Evolutionary conservation across 2,329 filamentous ascomycete genomes (phyloP), one percentile per base, ranked within the genome.

Genomic region (Plenodomus biglobosus): DNA sequence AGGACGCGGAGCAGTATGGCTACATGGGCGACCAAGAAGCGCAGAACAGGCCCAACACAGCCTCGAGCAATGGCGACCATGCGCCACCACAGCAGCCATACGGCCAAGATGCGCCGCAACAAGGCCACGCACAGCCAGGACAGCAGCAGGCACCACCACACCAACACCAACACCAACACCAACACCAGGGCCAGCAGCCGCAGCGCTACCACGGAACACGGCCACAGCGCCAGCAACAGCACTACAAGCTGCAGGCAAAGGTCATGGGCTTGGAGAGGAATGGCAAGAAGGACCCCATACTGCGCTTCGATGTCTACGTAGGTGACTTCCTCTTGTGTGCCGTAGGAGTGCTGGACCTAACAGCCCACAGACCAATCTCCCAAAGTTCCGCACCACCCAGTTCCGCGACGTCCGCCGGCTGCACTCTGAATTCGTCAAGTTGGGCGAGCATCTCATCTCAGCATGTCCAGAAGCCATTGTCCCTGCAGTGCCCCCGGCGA

Each of bases 251-350:
- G 32, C 91, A 96, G 70, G 91, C 88, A 38, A 99, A 97, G 77
- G 91, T 99, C 55, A 96, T 92, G 1, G 91, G 88, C 1, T 78
- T 99, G 40, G 94, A 99, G 75, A 82, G 94, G 50, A 94, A 89
- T 3, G 92, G 92, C 52, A 91, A 95, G 73, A 99, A 97, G 74
- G 94, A 99, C 65, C 91, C 92, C 1, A 91, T 97, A 58, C 75
- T 99, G 52, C 85, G 90, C 62, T 99, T 99, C 69, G 94, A 99
- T 75, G 90, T 97, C 55, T 90, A 99, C 75, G 94, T 97, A 85
- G n/a, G 59, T 60, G 38, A 7, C 22, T 2, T 19, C 18, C 18
- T 18, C 8, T 34, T 20, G 8, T 20, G 8, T 38, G 8, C 19
- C 3, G 19, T 13, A 17, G 36, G 18, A 13, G 8, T 16, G 4